These are phyloP conservation scores for Sugiyamaella pinicola DNA, from an alignment of 1,139 yeast species.

Conservation along the genomic window DNA sequence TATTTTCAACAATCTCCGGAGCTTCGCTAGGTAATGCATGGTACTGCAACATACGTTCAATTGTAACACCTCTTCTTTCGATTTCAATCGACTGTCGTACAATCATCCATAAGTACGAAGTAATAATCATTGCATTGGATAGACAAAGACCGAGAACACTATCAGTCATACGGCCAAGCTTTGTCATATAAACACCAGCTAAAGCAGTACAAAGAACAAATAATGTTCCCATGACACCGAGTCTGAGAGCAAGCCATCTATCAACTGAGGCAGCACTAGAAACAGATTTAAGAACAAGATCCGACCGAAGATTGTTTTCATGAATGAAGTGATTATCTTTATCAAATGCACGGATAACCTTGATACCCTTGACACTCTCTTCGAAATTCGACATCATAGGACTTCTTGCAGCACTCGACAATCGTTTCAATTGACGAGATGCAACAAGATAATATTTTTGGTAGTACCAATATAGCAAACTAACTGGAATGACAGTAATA, in stretches of 20 bases:
- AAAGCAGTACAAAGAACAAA: constrained; percentile 60
- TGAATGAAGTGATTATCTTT: constrained; percentile 56
- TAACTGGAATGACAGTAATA: constrained; percentile 44
- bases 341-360: constrained; percentile 61
- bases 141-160: constrained; percentile 74
- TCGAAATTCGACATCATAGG: constrained; percentile 77
- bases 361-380: constrained; percentile 71
- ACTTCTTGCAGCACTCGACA: constrained; percentile 77
- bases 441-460: constrained; percentile 83
- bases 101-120: constrained; percentile 58
- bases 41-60: constrained; percentile 74
- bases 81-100: constrained; percentile 70
- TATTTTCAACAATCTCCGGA: constrained; percentile 42
- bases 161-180: constrained; percentile 55
- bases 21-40: constrained; percentile 64
- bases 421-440: constrained; percentile 75
- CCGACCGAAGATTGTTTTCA: constrained; percentile 59
- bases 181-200: constrained; percentile 44
- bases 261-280: constrained; percentile 47
- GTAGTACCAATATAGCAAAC: constrained; percentile 70
- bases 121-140: constrained; percentile 68
- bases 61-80: constrained; percentile 74
- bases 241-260: constrained; percentile 71
- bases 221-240: constrained; percentile 66
- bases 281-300: constrained; percentile 61